These are phyloP conservation scores for Amaranthus hypochondriacus DNA, from an alignment of 148 eudicot genomes.

Conservation along the genomic window DNA sequence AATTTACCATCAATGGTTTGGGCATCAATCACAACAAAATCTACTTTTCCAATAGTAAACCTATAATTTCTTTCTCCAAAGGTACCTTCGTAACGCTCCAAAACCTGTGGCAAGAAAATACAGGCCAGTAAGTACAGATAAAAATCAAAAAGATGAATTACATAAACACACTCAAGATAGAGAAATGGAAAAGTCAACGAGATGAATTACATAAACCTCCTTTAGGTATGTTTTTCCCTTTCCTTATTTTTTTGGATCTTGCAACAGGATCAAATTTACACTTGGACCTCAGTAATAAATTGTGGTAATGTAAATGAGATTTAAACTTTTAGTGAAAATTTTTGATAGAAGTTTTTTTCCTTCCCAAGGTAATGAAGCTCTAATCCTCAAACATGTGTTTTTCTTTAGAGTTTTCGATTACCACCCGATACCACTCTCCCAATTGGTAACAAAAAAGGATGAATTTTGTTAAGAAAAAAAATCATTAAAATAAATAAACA, in stretches of 20 bases:
- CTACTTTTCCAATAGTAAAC: constrained; percentile 66
- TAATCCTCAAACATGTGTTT: no score
- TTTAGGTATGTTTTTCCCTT: background rate
- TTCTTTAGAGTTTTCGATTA: no score
- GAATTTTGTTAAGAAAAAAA: no score
- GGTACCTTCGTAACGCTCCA: constrained; percentile 61
- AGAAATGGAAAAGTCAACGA: background rate
- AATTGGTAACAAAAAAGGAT: no score
- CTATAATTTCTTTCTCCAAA: constrained; percentile 69
- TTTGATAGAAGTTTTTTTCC: no score
- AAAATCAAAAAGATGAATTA: background rate
- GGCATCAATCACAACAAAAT: constrained; percentile 82
- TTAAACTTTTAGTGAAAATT: no score
- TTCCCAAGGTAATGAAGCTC: no score
- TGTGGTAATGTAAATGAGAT: no score
- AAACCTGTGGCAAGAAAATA: constrained; percentile 39
- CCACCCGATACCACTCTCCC: no score
- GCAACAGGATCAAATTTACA: background rate
- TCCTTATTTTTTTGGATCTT: background rate
- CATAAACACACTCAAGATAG: background rate
- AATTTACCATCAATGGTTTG: constrained; percentile 79
- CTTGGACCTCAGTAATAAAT: no score
- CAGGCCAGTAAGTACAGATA: constrained; percentile 7
- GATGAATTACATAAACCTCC: background rate
- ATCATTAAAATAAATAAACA: no score